Evolutionary conservation across 768 basidiomycete genomes (phyloP), one percentile per base, ranked within the genome.

Genomic region (Amanita pseudoporphyria): DNA sequence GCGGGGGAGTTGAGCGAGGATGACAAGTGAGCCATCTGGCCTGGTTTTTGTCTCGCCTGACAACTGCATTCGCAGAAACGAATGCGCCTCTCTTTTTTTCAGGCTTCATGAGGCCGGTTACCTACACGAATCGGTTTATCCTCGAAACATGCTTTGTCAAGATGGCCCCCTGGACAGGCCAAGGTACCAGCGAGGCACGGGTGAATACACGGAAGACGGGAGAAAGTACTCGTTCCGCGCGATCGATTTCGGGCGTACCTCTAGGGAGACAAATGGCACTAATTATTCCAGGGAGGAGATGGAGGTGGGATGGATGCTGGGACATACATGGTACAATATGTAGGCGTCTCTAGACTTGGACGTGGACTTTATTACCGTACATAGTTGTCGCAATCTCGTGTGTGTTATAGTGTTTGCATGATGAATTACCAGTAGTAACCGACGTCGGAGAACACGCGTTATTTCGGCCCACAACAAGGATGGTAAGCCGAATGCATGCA

Each of bases 101-200:
- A 65, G 68, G 6, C 60, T 76, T 30, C 65, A 72, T 44, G n/a
- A 56, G 9, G 65, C 54, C 3, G 64, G 61, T 0, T 73, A 66
- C 65, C 3, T 54, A 2, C 74, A 74, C 39, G 52, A 56, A 12
- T 73, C 71, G 0, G 51, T 69, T n/a, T 64, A 53, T 28, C 49
- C 49, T 12, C 64, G 72, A 10, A 74, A 74, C 45, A 62, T 74
- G 10, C 51, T 73, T 7, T 47, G 59, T 32, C 69, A 72, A 50
- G 53, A 51, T 1, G 70, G 70, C 2, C 69, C 67, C 0, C 48
- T 70, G 13, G 31, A 46, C 10, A 3, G 31, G 6, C 45, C 45
- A n/a, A 19, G 18, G 31, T 33, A 33, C 18, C 35, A 33, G 45
- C 31, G 45, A 7, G 45, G 45, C 19, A 46, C 45, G 6, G 45